Percentiles rank a stretch among this genome's conserved stretches.
phyloP scores from a whole-genome alignment of 2,329 filamentous ascomycete genomes.

The Xylaria polymorpha region DNA sequence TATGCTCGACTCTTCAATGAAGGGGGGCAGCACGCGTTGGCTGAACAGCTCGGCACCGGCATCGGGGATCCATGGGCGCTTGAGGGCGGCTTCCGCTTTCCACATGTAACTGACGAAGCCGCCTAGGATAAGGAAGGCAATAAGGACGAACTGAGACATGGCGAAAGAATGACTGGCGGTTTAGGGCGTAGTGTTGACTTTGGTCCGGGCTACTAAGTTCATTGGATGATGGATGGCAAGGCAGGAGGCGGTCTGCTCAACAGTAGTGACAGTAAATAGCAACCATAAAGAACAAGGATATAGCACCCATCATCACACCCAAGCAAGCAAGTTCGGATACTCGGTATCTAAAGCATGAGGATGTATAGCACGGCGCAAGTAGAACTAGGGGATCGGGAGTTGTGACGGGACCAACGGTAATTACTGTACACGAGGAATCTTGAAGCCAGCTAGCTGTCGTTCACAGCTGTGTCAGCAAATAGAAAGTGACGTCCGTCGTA shows the following conservation, averaged over 20 bases:
- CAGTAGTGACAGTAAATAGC: conserved; percentile 24
- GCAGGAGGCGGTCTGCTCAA: conserved; percentile 15
- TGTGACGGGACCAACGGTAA: background rate
- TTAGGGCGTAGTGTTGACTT: background rate
- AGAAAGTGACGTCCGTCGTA: conserved; percentile 22
- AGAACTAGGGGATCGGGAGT: background rate
- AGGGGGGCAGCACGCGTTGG: conserved; percentile 60
- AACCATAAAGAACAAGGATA: conserved; percentile 26
- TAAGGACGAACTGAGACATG: conserved; percentile 53
- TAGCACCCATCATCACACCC: conserved; percentile 33
- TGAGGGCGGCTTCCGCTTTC: conserved; percentile 58
- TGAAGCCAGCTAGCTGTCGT: background rate
- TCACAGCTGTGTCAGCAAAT: conserved; percentile 19
- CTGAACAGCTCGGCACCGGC: conserved; percentile 59
- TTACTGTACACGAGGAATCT: background rate
- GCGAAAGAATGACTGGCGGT: conserved; percentile 5
- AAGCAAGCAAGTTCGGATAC: conserved; percentile 4
- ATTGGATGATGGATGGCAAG: background rate
- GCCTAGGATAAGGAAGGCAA: conserved; percentile 53
- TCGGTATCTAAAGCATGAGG: conserved; percentile 6
- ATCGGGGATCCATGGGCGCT: conserved; percentile 63
- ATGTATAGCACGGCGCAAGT: conserved; percentile 1
- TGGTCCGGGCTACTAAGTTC: conserved; percentile 6
- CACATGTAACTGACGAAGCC: conserved; percentile 58
- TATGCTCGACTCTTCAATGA: conserved; percentile 58